These are phyloP conservation scores for Quercus berberidifolia DNA, from an alignment of 306 rosid species.

Conservation along the genomic window DNA sequence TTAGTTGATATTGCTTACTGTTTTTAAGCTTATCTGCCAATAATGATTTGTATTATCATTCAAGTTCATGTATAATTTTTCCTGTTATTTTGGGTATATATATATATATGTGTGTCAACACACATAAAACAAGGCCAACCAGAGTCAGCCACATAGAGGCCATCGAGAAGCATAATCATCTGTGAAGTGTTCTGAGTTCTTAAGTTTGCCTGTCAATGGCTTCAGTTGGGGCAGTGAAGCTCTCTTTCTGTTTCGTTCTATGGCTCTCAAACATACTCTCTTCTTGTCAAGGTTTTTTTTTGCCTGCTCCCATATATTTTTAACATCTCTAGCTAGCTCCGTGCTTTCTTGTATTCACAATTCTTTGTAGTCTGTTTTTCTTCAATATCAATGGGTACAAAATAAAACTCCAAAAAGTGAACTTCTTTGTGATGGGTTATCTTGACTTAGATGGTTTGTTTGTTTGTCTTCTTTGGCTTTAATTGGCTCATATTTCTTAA, in stretches of 20 bases:
- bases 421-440: background rate
- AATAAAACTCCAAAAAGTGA: background rate
- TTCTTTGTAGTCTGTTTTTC: background rate
- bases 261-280: slow-evolving; percentile 36
- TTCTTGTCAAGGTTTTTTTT: slow-evolving; percentile 51
- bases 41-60: too few species aligned
- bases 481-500: background rate
- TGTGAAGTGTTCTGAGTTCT: slow-evolving; percentile 42
- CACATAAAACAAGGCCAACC: slow-evolving; percentile 88
- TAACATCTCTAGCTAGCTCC: background rate
- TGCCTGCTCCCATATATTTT: background rate
- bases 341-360: background rate
- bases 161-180: slow-evolving; percentile 40
- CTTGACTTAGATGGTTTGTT: background rate
- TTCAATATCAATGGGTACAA: background rate
- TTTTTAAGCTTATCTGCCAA: too few species aligned
- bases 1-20: background rate
- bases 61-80: too few species aligned
- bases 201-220: slow-evolving; percentile 56
- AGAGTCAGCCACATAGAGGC: slow-evolving; percentile 64
- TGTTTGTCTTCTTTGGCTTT: background rate
- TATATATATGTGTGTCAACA: slow-evolving; percentile 14
- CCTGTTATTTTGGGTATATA: slow-evolving; percentile 5
- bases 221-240: slow-evolving; percentile 41
- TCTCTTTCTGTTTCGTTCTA: slow-evolving; percentile 37